Base-by-base conservation (phyloP, 805 yeast species). In the Clavispora santaluciae region DNA sequence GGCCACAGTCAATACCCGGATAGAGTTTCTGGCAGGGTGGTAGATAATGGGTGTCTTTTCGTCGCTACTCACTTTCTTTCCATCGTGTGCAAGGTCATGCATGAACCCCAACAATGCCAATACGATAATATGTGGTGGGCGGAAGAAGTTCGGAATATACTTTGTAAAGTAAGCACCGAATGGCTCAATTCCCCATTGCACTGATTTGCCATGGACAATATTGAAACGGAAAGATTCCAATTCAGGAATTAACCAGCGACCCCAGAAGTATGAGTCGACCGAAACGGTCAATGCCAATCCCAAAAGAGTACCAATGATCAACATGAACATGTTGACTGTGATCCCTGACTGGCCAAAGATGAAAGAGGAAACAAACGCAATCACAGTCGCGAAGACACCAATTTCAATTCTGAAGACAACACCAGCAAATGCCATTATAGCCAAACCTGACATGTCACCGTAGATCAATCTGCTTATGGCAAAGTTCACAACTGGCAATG, bases 171-270 rank as follows among this genome's bases (percentile, higher is more conserved):
- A 91, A 1, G 86, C 75, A 26, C 61, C 46, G 51, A 72, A 75
- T 4, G 98, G 95, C 57, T 86, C 90, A 1, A 72, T 73, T 0
- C 97, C 98, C 97, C 97, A 91, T 12, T 78, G 70, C 1, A 75
- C 59, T 1, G 95, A 71, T 30, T 85, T 78, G 2, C 95, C 95
- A 8, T 75, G 60, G n/a, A 89, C 43, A 2, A 86, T 84, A 59
- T 91, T 91, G 66, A 78, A 90, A 11, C 77, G 38, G 53, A 90
- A 81, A 0, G 91, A 77, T 37, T 73, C 74, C 2, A 86, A 40
- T 60, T 90, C 97, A 0, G 98, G 97, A 23, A 86, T 59, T n/a
- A 76, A 61, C 17, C 37, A 45, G 47, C 60, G 36, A 40, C 63
- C 50, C 97, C 97, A 91, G 60, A 88, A 86, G 55, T 75, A 78